A percentile compares a stretch with the other conserved stretches of the same genome.
Evolutionary conservation across 805 yeast species (phyloP).

Genomic region (Barnettozyma pratensis): DNA sequence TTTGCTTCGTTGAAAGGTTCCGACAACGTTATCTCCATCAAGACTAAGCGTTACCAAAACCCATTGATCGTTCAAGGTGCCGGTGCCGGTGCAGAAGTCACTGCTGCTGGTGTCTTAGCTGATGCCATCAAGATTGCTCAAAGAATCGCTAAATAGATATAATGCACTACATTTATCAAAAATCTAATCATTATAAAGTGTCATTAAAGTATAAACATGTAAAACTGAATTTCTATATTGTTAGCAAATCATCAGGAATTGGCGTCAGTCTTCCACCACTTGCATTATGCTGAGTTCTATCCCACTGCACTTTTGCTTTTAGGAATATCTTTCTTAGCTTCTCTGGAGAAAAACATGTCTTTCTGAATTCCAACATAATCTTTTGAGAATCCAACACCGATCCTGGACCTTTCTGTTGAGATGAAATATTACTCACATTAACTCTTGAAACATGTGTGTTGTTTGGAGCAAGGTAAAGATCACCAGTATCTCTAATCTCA

Average conservation of each 20-base stretch:
- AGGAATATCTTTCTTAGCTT: constrained; percentile 48
- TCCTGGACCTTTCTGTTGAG: constrained; percentile 28
- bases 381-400: constrained; percentile 58
- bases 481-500: constrained; percentile 76
- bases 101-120: constrained; percentile 88
- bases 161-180: not conserved
- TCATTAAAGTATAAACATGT: not conserved
- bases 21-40: constrained; percentile 90
- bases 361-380: constrained; percentile 65
- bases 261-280: constrained; percentile 6
- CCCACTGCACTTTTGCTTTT: constrained; percentile 51
- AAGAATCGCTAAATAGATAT: constrained; percentile 42
- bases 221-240: constrained; percentile 1
- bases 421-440: constrained; percentile 39
- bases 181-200: not conserved
- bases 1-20: constrained; percentile 95
- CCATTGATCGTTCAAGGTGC: constrained; percentile 98
- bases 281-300: constrained; percentile 8
- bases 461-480: constrained; percentile 79
- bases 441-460: constrained; percentile 75
- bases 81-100: constrained; percentile 79
- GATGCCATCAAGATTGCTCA: constrained; percentile 91
- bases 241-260: constrained; percentile 10
- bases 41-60: constrained; percentile 85
- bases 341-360: constrained; percentile 49